A percentile compares a stretch with the other conserved stretches of the same genome.
These are phyloP conservation scores for Peniophora sp. DNA, from an alignment of 1,284 basidiomycete species.

Conservation along the genomic window DNA sequence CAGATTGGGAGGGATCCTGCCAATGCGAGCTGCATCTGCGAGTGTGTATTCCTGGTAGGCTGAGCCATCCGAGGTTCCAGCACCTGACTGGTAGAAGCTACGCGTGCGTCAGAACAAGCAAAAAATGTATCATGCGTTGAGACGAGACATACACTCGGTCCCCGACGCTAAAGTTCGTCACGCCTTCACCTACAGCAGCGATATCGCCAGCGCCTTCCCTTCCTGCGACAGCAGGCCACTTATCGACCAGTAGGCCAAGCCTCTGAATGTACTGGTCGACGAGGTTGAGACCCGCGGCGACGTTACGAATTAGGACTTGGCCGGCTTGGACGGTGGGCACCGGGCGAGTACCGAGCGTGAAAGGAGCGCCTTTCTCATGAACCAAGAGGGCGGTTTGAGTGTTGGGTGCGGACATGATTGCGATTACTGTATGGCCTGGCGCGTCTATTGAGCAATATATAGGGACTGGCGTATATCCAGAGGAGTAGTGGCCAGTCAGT, in stretches of 20 bases:
- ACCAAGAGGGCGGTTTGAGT: conserved; percentile 20
- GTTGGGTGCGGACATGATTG: neutral
- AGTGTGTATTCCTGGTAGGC: conserved; percentile 27
- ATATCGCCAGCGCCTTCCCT: conserved; percentile 42
- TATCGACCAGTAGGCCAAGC: conserved; percentile 9
- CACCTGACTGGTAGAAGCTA: conserved; percentile 19
- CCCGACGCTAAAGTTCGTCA: conserved; percentile 32
- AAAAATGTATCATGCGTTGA: neutral
- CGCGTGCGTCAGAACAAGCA: neutral
- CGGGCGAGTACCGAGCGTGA: conserved; percentile 8
- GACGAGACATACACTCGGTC: conserved; percentile 33
- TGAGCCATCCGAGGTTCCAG: conserved; percentile 10
- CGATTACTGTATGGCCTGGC: no score
- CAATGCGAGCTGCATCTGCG: conserved; percentile 19
- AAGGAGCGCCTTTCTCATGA: conserved; percentile 3
- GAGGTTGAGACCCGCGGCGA: conserved; percentile 25
- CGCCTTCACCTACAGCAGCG: conserved; percentile 35
- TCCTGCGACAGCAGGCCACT: conserved; percentile 33
- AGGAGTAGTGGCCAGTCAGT: no score
- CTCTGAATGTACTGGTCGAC: conserved; percentile 31
- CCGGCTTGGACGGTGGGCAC: conserved; percentile 18
- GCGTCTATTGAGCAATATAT: no score
- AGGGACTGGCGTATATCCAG: no score
- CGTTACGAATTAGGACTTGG: conserved; percentile 27
- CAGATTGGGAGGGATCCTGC: conserved; percentile 15